Conservation (phyloP, 805 yeast species). For the Yarrowia hollandica region DNA sequence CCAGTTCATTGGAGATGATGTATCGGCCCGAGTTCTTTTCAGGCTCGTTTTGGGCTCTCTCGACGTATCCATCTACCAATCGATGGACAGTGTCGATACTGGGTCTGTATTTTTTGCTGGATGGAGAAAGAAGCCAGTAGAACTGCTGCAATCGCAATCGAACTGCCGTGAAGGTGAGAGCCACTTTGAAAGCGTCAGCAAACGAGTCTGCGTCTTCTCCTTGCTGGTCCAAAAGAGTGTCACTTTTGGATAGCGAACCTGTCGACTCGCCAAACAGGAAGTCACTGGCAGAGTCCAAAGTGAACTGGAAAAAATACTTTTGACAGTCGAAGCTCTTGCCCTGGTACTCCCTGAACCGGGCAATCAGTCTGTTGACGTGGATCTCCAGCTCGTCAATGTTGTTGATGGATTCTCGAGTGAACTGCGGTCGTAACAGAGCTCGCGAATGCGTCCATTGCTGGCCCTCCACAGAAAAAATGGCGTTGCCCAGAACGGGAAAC, state of each 20-base stretch:
- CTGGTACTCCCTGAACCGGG: not conserved
- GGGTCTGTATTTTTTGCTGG: not conserved
- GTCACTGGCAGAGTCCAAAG: conserved; percentile 29
- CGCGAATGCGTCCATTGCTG: conserved; percentile 41
- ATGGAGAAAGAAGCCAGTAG: not conserved
- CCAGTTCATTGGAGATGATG: conserved; percentile 49
- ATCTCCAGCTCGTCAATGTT: conserved; percentile 35
- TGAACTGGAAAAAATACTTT: conserved; percentile 20
- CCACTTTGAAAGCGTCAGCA: not conserved
- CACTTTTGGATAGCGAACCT: not conserved
- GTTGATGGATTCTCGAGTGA: conserved; percentile 36
- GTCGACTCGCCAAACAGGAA: conserved; percentile 30
- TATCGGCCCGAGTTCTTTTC: conserved; percentile 43
- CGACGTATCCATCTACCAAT: conserved; percentile 31
- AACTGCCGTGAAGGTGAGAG: conserved; percentile 1
- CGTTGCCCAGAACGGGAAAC: conserved; percentile 37
- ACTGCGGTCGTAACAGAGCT: conserved; percentile 40
- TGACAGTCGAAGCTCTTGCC: not conserved
- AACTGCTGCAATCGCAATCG: conserved; percentile 11
- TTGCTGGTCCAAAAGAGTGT: not conserved
- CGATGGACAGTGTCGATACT: not conserved
- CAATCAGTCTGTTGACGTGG: conserved; percentile 36
- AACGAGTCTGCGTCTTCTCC: conserved; percentile 14
- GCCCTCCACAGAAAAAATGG: conserved; percentile 39
- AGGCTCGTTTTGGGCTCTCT: conserved; percentile 36